Evolutionary conservation across 257 asterid genomes (phyloP).

Genomic region (Fraxinus americana): DNA sequence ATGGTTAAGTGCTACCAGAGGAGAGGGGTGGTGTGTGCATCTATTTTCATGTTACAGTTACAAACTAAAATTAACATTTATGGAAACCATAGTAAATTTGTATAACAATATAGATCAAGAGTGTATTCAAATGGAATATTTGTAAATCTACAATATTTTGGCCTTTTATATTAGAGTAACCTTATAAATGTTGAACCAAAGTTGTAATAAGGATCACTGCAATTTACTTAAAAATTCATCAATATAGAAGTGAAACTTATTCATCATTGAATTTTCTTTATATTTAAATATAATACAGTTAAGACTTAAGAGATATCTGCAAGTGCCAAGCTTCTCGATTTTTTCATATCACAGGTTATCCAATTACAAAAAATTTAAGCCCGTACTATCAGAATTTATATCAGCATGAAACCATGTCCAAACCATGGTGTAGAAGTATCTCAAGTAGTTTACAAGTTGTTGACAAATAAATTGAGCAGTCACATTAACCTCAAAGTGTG

Average conservation of each 20-base stretch:
- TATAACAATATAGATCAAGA: not conserved
- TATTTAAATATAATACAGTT: not conserved
- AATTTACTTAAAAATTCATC: not conserved
- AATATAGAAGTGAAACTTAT: not conserved
- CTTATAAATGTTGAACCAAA: not conserved
- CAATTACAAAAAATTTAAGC: not conserved
- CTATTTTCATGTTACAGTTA: not conserved
- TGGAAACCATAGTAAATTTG: not conserved
- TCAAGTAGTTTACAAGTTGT: conserved; percentile 10
- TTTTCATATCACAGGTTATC: not conserved
- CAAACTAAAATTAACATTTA: not conserved
- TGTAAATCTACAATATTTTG: not conserved
- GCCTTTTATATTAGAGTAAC: not conserved
- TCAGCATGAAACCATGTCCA: not conserved
- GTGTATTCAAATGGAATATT: not conserved
- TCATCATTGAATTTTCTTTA: not conserved
- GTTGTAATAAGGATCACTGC: not conserved
- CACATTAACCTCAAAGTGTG: conserved; percentile 15
- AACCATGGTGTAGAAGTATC: not conserved
- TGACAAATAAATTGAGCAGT: conserved; percentile 14
- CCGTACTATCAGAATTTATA: not conserved
- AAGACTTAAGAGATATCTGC: not conserved
- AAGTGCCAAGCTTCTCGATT: not conserved
- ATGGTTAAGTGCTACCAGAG: not conserved
- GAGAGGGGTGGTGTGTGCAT: not conserved